These are phyloP conservation scores for Arthrobotrys iridis DNA, from an alignment of 2,329 filamentous ascomycete species.

Conservation along the genomic window DNA sequence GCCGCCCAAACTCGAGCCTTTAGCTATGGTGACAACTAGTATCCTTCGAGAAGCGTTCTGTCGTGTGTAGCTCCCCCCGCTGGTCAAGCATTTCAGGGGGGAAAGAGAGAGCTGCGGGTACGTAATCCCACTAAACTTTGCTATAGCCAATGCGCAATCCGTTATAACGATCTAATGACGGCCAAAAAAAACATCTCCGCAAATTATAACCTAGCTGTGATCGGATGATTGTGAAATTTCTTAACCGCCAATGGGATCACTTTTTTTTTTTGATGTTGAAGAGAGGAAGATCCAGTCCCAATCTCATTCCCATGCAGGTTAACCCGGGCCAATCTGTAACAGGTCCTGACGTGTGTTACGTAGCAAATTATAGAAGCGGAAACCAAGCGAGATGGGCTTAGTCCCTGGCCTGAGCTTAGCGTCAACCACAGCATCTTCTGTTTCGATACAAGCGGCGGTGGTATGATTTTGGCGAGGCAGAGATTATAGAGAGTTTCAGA, in stretches of 20 bases:
- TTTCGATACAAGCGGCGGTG: neutral
- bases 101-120: conserved; percentile 22
- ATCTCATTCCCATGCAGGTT: neutral
- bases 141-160: conserved; percentile 13
- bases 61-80: neutral
- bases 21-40: too few relatives aligned
- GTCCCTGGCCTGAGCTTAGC: conserved; percentile 21
- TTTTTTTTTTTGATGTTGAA: too few relatives aligned
- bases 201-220: neutral
- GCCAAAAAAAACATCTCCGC: neutral
- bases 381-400: conserved; percentile 21
- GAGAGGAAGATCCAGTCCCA: neutral
- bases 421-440: neutral
- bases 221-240: conserved; percentile 1
- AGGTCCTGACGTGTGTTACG: conserved; percentile 20
- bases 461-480: conserved; percentile 19
- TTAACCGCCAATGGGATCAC: too few relatives aligned
- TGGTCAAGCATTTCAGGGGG: conserved; percentile 1
- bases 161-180: conserved; percentile 3
- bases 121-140: conserved; percentile 25
- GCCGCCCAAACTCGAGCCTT: neutral
- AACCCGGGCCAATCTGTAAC: conserved; percentile 8
- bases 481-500: conserved; percentile 8
- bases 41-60: neutral
- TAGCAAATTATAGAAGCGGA: conserved; percentile 35